phyloP scores from a whole-genome alignment of 257 asterid genomes.

The Ilex asprella region DNA sequence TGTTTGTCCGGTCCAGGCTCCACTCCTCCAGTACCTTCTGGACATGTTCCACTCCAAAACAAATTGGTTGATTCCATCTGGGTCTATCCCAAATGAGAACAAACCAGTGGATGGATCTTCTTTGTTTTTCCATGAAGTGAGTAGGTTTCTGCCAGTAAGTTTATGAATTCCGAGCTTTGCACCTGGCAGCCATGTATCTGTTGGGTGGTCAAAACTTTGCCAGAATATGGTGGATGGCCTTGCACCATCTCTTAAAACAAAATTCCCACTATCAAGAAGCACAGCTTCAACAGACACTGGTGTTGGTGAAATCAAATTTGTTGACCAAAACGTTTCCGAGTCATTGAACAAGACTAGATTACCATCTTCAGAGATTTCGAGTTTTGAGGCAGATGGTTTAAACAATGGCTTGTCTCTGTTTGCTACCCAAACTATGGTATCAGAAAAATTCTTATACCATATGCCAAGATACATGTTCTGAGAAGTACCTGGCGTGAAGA shows the following conservation, averaged over 20 bases:
- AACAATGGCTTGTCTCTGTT: constrained; percentile 21
- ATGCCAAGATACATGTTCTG: constrained; percentile 24
- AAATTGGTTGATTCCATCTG: not conserved
- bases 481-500: constrained; percentile 17
- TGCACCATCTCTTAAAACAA: constrained; percentile 21
- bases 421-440: constrained; percentile 32
- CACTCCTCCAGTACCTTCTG: constrained; percentile 21
- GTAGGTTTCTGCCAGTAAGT: constrained; percentile 9
- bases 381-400: not conserved
- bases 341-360: constrained; percentile 22
- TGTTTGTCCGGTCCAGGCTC: constrained; percentile 18
- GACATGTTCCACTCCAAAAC: constrained; percentile 30
- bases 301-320: constrained; percentile 8
- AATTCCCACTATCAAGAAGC: constrained; percentile 32
- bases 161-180: constrained; percentile 21
- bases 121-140: constrained; percentile 29
- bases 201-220: too few species aligned
- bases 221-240: constrained; percentile 14
- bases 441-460: constrained; percentile 26
- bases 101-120: constrained; percentile 36
- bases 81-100: constrained; percentile 17
- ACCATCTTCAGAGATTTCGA: constrained; percentile 16
- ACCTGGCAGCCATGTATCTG: constrained; percentile 36
- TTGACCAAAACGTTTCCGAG: constrained; percentile 21
- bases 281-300: constrained; percentile 25